Evolutionary conservation across 371 early-diverging fungal genomes (phyloP).

Genomic region (Mortierella sp.): DNA sequence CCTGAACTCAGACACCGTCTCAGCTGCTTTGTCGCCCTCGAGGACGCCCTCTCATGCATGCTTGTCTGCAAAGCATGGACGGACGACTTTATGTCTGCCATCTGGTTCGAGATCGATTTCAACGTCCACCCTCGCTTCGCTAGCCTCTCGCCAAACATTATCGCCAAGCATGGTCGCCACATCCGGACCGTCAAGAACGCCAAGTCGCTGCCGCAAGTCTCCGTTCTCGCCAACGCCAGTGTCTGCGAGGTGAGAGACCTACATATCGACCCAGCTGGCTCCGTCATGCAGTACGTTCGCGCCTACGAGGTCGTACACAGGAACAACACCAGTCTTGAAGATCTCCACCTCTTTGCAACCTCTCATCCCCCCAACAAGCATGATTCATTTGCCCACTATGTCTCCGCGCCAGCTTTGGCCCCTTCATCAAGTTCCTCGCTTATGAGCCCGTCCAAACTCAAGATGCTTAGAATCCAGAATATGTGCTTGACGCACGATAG

Average conservation of each 20-base stretch:
- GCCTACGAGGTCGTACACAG: background rate
- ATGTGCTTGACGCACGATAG: background rate
- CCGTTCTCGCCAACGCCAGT: background rate
- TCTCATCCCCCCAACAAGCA: background rate
- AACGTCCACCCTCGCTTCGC: background rate
- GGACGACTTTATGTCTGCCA: background rate
- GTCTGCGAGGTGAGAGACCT: background rate
- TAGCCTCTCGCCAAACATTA: background rate
- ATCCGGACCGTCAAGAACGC: background rate
- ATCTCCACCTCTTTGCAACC: background rate
- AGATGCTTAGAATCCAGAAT: background rate
- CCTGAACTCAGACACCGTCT: slow-evolving; percentile 11
- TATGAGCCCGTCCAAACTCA: background rate
- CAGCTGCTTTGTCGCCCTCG: background rate
- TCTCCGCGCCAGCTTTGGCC: background rate
- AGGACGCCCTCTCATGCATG: background rate
- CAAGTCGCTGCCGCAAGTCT: background rate
- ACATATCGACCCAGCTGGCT: background rate
- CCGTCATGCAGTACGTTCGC: background rate
- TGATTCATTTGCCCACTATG: too few relatives aligned
- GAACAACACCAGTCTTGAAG: background rate
- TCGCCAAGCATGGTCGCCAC: background rate
- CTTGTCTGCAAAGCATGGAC: background rate
- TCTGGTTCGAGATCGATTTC: background rate
- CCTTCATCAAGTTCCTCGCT: background rate